Conservation (phyloP, 768 basidiomycete species). For the Pilatotrama ljubarskyi region DNA sequence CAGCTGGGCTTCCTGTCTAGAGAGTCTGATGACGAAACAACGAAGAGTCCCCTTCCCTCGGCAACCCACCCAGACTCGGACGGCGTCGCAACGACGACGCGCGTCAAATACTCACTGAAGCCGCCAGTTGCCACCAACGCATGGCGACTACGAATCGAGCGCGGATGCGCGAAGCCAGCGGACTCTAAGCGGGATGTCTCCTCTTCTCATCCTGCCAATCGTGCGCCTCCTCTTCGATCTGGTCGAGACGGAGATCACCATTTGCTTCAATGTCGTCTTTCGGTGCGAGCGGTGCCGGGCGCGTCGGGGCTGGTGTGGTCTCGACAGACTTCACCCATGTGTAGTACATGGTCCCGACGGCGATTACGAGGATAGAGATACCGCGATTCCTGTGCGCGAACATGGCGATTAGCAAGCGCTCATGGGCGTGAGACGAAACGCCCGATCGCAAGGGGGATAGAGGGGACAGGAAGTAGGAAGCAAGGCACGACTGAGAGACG, state of each 20-base stretch:
- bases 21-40: too few species aligned
- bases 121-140: background rate
- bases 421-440: background rate
- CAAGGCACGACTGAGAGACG: background rate
- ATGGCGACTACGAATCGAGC: background rate
- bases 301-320: slow-evolving; percentile 23
- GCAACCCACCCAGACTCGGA: too few species aligned
- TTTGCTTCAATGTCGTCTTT: slow-evolving; percentile 43
- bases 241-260: slow-evolving; percentile 23
- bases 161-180: background rate
- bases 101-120: background rate
- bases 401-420: background rate
- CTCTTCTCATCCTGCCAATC: slow-evolving; percentile 34
- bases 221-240: slow-evolving; percentile 26
- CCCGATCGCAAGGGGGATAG: background rate
- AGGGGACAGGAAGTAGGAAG: background rate
- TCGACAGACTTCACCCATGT: slow-evolving; percentile 54
- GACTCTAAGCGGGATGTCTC: slow-evolving; percentile 5
- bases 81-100: background rate
- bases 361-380: slow-evolving; percentile 64
- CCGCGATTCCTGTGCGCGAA: slow-evolving; percentile 52
- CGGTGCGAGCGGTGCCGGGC: slow-evolving; percentile 23
- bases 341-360: slow-evolving; percentile 69
- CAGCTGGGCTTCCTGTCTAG: too few species aligned
- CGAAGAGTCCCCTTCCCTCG: background rate